phyloP scores from a whole-genome alignment of 2,329 filamentous ascomycete genomes.

The Xylaria sp. region DNA sequence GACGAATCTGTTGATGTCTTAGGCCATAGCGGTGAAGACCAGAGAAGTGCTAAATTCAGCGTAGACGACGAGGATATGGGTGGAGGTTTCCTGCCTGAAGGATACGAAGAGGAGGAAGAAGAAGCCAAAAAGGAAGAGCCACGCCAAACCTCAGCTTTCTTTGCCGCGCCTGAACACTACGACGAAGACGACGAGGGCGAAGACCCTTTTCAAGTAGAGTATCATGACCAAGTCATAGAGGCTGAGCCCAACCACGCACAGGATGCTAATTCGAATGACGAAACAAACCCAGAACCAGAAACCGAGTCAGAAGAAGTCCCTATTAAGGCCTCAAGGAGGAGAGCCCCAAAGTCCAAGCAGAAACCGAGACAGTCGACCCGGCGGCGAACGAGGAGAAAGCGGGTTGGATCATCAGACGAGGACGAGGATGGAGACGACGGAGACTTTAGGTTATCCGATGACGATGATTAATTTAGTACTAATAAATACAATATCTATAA shows the following conservation, averaged over 20 bases:
- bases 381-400: slow-evolving; percentile 43
- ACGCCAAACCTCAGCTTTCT: slow-evolving; percentile 44
- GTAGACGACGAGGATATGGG: slow-evolving; percentile 60
- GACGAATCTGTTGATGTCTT: slow-evolving; percentile 64
- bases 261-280: slow-evolving; percentile 16
- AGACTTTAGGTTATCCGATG: slow-evolving; percentile 39
- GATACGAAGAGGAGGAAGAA: slow-evolving; percentile 44
- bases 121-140: slow-evolving; percentile 36
- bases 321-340: slow-evolving; percentile 39
- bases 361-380: slow-evolving; percentile 43
- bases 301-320: slow-evolving; percentile 34
- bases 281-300: slow-evolving; percentile 30
- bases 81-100: slow-evolving; percentile 67
- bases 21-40: slow-evolving; percentile 57
- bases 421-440: slow-evolving; percentile 39
- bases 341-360: slow-evolving; percentile 43
- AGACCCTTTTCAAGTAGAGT: slow-evolving; percentile 48
- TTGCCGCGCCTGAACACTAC: slow-evolving; percentile 35
- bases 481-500: not conserved
- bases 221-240: slow-evolving; percentile 36
- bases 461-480: slow-evolving; percentile 27
- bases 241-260: slow-evolving; percentile 25
- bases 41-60: slow-evolving; percentile 4
- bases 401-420: slow-evolving; percentile 40
- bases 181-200: slow-evolving; percentile 45